A percentile compares a stretch with the other conserved stretches of the same genome.
Evolutionary conservation across 2,329 filamentous ascomycete genomes (phyloP).

Genomic region (Colletotrichum siamense): DNA sequence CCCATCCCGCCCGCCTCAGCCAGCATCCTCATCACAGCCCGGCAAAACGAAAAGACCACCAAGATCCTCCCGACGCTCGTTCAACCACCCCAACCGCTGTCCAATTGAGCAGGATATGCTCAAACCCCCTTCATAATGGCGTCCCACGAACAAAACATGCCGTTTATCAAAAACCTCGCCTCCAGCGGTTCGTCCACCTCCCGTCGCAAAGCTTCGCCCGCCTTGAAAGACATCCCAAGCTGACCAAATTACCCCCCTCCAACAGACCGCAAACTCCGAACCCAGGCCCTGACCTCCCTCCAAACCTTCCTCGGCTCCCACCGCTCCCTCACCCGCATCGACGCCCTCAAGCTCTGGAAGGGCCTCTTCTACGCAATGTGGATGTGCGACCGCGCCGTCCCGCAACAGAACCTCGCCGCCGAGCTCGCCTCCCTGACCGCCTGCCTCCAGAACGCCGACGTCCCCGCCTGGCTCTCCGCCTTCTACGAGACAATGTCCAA

Average conservation of each 20-base stretch:
- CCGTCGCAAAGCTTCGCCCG: background rate
- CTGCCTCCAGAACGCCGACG: conserved; percentile 22
- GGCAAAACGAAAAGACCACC: background rate
- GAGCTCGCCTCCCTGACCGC: conserved; percentile 74
- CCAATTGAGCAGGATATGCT: background rate
- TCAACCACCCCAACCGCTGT: background rate
- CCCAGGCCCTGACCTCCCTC: conserved; percentile 78
- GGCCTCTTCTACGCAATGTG: conserved; percentile 92
- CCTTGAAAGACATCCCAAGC: background rate
- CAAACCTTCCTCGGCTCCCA: conserved; percentile 76
- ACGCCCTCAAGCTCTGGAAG: conserved; percentile 91
- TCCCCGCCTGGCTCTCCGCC: conserved; percentile 22
- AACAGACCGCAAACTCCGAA: conserved; percentile 78
- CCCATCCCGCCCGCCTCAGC: background rate
- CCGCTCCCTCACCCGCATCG: conserved; percentile 65
- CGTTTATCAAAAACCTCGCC: conserved; percentile 83
- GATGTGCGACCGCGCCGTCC: conserved; percentile 90
- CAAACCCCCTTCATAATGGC: conserved; percentile 35
- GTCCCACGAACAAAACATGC: conserved; percentile 57
- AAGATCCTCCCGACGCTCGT: background rate
- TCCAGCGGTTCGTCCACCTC: conserved; percentile 71
- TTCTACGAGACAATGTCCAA: conserved; percentile 67
- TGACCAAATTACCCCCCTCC: background rate
- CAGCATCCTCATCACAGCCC: background rate
- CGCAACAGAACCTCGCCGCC: conserved; percentile 82